Conservation (phyloP, 2,329 filamentous ascomycete species). For the Chrysoporthe deuterocubensis region DNA sequence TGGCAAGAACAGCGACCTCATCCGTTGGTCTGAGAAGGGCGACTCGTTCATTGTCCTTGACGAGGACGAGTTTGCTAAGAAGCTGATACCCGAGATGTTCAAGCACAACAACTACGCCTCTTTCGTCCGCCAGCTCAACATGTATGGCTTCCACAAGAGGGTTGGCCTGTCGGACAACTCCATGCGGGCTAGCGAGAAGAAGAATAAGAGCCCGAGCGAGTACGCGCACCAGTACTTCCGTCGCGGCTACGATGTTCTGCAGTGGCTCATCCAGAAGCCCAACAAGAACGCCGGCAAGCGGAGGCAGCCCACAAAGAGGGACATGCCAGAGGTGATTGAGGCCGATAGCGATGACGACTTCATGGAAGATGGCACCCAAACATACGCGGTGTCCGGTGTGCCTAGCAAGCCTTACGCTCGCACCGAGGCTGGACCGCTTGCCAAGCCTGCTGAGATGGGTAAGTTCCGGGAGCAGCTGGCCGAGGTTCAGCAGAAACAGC, state of each 20-base stretch:
- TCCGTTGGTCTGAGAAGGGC: conserved; percentile 95
- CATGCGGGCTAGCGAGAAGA: conserved; percentile 94
- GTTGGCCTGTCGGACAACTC: conserved; percentile 94
- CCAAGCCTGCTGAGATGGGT: conserved; percentile 71
- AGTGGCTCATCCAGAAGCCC: conserved; percentile 97
- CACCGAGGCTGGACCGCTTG: conserved; percentile 52
- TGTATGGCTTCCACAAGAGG: conserved; percentile 98
- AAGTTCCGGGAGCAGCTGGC: conserved; percentile 79
- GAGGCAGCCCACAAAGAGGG: conserved; percentile 50
- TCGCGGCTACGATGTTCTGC: conserved; percentile 85
- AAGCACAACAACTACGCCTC: conserved; percentile 99
- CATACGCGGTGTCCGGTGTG: conserved; percentile 32
- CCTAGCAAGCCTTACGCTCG: conserved; percentile 46
- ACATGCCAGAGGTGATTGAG: conserved; percentile 50
- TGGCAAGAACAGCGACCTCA: conserved; percentile 89
- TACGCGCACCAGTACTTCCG: conserved; percentile 98
- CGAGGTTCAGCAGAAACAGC: conserved; percentile 83
- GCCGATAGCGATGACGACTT: conserved; percentile 68
- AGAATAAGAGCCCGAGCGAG: conserved; percentile 97
- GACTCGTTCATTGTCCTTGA: conserved; percentile 97
- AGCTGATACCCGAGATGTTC: conserved; percentile 94
- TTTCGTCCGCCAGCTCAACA: conserved; percentile 93
- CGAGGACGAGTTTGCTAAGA: conserved; percentile 98
- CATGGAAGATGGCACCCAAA: conserved; percentile 43
- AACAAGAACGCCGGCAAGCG: conserved; percentile 69